Conservation (phyloP, 2,329 filamentous ascomycete species). For the Pseudogymnoascus sp. region DNA sequence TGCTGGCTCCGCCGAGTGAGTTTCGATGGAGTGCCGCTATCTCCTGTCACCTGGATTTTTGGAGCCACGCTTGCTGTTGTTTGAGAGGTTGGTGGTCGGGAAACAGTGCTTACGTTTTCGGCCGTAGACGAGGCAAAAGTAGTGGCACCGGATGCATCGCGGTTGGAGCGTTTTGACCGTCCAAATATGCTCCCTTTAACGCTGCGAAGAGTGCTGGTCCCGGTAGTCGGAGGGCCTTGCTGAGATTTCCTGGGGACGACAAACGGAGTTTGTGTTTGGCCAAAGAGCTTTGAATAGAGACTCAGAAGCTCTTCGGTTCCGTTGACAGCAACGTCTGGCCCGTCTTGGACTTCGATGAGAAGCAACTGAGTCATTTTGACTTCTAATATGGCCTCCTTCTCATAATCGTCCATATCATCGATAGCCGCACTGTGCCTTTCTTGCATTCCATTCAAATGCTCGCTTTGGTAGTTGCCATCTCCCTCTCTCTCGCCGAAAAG, state of each 20-base stretch:
- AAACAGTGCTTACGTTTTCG: conserved; percentile 11
- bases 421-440: conserved; percentile 40
- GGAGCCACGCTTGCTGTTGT: conserved; percentile 35
- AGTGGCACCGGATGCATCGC: conserved; percentile 33
- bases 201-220: conserved; percentile 63
- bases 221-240: conserved; percentile 54
- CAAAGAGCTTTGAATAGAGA: conserved; percentile 76
- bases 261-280: conserved; percentile 31
- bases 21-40: conserved; percentile 41
- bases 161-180: conserved; percentile 38
- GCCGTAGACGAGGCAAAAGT: neutral
- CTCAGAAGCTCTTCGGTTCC: conserved; percentile 76
- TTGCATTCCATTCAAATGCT: conserved; percentile 48
- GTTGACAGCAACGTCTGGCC: conserved; percentile 78
- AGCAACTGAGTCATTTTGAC: conserved; percentile 92
- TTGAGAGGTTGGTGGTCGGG: conserved; percentile 26
- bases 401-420: conserved; percentile 72
- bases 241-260: conserved; percentile 31
- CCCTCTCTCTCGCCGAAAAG: conserved; percentile 58
- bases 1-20: conserved; percentile 26
- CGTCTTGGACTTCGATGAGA: conserved; percentile 75
- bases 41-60: conserved; percentile 68
- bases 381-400: conserved; percentile 83
- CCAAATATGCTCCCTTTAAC: conserved; percentile 72
- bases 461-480: conserved; percentile 47